phyloP scores from a whole-genome alignment of 352 stramenopile genomes.

The Globisporangium solare region DNA sequence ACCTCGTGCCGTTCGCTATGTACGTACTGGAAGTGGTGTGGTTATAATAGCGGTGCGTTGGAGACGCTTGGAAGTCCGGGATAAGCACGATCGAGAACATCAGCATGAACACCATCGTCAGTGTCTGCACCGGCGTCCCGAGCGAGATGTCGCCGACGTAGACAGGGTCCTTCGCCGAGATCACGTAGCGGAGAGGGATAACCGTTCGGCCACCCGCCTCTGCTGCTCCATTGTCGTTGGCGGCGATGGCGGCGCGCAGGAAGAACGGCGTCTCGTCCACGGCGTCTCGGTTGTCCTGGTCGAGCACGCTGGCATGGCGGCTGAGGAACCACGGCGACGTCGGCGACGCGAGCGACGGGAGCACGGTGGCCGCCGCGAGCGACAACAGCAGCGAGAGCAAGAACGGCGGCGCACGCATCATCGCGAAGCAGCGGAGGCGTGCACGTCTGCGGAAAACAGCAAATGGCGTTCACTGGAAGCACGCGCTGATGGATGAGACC shows the following conservation, averaged over 20 bases:
- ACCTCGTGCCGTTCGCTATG: constrained; percentile 5
- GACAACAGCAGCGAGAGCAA: background rate
- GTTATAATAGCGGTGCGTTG: constrained; percentile 7
- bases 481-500: no score
- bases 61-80: background rate
- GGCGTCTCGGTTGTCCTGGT: background rate
- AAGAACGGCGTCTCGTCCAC: background rate
- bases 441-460: no score
- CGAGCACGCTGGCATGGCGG: background rate
- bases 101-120: constrained; percentile 1
- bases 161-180: background rate
- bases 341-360: background rate
- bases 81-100: background rate
- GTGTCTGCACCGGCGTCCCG: constrained; percentile 4
- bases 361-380: background rate
- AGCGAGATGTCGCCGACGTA: constrained; percentile 6
- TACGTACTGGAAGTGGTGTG: constrained; percentile 11
- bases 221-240: background rate
- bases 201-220: background rate
- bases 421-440: no score
- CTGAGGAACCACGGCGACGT: background rate
- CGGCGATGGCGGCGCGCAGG: background rate
- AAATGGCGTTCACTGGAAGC: no score
- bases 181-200: background rate
- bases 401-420: no score